These are phyloP conservation scores for Aspergillus hortae DNA, from an alignment of 2,329 filamentous ascomycete genomes.

Conservation along the genomic window DNA sequence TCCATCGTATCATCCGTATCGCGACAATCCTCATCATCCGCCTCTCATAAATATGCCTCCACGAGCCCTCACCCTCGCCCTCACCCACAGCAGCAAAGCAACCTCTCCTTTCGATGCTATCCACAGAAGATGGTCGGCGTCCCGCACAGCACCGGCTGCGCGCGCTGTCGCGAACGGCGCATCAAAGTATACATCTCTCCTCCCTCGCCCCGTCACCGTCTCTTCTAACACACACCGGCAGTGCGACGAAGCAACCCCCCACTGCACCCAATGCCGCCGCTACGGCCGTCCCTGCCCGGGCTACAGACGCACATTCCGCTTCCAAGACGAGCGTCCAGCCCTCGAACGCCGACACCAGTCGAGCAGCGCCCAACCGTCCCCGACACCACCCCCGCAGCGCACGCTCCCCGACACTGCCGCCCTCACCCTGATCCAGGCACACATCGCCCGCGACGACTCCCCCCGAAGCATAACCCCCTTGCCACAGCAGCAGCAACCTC, in stretches of 20 bases:
- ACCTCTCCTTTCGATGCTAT: no score
- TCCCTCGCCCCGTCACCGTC: neutral
- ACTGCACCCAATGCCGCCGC: slow-evolving; percentile 34
- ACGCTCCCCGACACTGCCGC: neutral
- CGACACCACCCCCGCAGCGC: neutral
- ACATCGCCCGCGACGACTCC: no score
- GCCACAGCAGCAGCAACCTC: slow-evolving; percentile 10
- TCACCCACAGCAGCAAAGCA: no score
- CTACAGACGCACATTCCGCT: slow-evolving; percentile 32
- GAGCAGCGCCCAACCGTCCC: no score
- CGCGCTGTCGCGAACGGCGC: slow-evolving; percentile 37
- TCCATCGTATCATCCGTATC: no score
- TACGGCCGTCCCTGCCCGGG: slow-evolving; percentile 37
- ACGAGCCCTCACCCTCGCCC: no score
- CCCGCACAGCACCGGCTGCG: slow-evolving; percentile 41
- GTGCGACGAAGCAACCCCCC: slow-evolving; percentile 46
- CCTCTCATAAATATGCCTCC: no score
- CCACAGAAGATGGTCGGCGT: slow-evolving; percentile 36
- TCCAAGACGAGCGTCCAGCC: slow-evolving; percentile 36
- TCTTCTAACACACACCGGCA: slow-evolving; percentile 16
- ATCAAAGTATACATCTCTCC: slow-evolving; percentile 29
- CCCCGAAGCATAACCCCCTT: neutral
- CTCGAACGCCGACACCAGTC: slow-evolving; percentile 28
- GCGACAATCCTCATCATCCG: no score
- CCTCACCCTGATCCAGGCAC: slow-evolving; percentile 15